A percentile compares a stretch with the other conserved stretches of the same genome.
Evolutionary conservation across 2,329 filamentous ascomycete species (phyloP).

Genomic region (Trichoderma sp.): DNA sequence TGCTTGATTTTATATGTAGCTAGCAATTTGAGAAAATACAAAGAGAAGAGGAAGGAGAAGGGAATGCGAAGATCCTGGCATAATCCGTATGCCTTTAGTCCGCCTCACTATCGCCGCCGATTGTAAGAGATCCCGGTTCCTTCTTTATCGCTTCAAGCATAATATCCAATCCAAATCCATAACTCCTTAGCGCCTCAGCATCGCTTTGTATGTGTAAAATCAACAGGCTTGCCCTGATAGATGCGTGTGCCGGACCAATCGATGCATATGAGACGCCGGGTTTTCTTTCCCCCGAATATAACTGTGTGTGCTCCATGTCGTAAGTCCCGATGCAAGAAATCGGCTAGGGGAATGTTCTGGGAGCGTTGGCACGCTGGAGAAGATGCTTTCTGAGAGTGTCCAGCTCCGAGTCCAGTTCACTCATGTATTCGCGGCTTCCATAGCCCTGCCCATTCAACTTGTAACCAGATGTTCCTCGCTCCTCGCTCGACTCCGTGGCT

Average conservation of each 20-base stretch:
- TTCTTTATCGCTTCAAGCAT: neutral
- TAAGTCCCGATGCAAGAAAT: neutral
- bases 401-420: constrained; percentile 11
- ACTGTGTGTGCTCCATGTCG: neutral
- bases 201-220: neutral
- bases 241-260: neutral
- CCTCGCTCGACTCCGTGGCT: neutral
- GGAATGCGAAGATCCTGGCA: neutral
- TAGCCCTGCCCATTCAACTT: neutral
- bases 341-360: neutral
- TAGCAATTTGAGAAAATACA: neutral
- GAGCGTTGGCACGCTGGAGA: constrained; percentile 14
- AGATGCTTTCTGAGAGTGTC: constrained; percentile 18
- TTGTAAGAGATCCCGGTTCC: neutral
- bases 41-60: neutral
- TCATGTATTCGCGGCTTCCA: constrained; percentile 9
- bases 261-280: neutral
- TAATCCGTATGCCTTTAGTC: neutral
- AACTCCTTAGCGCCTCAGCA: constrained; percentile 8
- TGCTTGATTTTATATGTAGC: neutral
- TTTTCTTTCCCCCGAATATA: neutral
- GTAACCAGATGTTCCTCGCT: neutral
- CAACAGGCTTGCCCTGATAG: neutral
- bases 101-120: neutral
- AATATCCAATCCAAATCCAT: neutral